Base-by-base conservation (phyloP, 2,329 filamentous ascomycete genomes). In the Cladosporium phlei region DNA sequence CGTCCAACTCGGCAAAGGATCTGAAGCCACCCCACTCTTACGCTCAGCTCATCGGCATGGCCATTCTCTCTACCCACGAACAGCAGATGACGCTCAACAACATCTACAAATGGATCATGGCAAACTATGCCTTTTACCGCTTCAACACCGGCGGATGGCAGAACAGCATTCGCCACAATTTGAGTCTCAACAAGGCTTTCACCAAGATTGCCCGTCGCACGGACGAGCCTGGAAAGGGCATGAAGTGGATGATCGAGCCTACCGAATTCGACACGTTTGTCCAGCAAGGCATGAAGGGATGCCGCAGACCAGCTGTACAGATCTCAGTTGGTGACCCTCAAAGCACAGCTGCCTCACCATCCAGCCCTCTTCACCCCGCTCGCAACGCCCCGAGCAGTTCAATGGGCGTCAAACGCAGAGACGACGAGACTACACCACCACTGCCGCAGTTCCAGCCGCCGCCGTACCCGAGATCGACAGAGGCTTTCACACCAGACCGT, bases 21-120 rank as follows among this genome's bases (percentile, higher is more conserved):
- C 80, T 97, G 61, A 98, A 98, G 66, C 94, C 93, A 2, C 87
- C 90, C 35, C 95, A 87, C 66, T 97, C 91, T 66, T 98, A 98
- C 67, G 90, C 93, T 2, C 88, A 95, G 63, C 82, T 98, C 74
- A 98, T 98, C 54, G 93, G 89, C 1, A 93, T 97, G 69, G 93
- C 93, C 1, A 97, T 98, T 53, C 77, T 96, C 55, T 86, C 86
- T 27, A 90, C 85, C 2, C 75, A 81, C 1, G 89, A 95, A 49
- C 85, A 94, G 64, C 94, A 94, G 66, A 76, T 96, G 45, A 96
- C 93, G 3, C 69, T 98, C 38, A 86, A 85, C 59, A 90, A 88
- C 56, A 98, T 98, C 47, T 98, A 98, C 69, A 85, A 82, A 42
- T 96, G 85, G 69, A 97, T 98, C 62, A 93, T 83, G 69, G 80